A percentile compares a stretch with the other conserved stretches of the same genome.
These are phyloP conservation scores for Cubamyces lactineus DNA, from an alignment of 768 basidiomycete species.

Conservation along the genomic window DNA sequence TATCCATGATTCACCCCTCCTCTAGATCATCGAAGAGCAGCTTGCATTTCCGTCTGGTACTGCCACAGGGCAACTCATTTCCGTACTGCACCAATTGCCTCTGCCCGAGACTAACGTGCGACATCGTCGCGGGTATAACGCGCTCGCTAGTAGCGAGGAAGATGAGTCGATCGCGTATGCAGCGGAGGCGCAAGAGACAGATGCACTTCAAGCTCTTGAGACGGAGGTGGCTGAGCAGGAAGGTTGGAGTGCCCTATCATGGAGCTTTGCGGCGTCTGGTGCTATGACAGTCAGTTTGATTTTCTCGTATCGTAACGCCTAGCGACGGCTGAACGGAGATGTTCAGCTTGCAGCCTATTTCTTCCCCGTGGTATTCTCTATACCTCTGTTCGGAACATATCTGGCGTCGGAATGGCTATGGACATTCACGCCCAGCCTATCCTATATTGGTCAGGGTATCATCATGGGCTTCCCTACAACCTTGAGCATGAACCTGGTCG, in stretches of 20 bases:
- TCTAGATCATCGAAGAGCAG: constrained; percentile 90
- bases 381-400: constrained; percentile 83
- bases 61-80: constrained; percentile 93
- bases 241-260: constrained; percentile 78
- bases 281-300: constrained; percentile 66
- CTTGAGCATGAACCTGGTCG: constrained; percentile 86
- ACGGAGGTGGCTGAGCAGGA: constrained; percentile 49
- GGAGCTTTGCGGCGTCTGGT: constrained; percentile 80
- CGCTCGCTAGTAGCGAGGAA: constrained; percentile 38
- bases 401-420: constrained; percentile 90
- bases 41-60: constrained; percentile 94
- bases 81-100: constrained; percentile 81
- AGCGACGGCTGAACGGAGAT: not conserved
- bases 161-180: constrained; percentile 37
- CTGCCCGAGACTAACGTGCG: constrained; percentile 63
- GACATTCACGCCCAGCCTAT: constrained; percentile 90
- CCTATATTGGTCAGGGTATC: constrained; percentile 94
- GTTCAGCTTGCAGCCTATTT: constrained; percentile 81
- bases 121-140: constrained; percentile 59
- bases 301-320: not conserved
- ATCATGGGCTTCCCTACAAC: constrained; percentile 99
- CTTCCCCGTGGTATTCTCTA: constrained; percentile 84
- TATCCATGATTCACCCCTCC: not conserved
- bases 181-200: constrained; percentile 11
- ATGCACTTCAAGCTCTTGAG: constrained; percentile 30